Base-by-base conservation (phyloP, 2,329 filamentous ascomycete genomes). In the Pseudogymnoascus sp. region DNA sequence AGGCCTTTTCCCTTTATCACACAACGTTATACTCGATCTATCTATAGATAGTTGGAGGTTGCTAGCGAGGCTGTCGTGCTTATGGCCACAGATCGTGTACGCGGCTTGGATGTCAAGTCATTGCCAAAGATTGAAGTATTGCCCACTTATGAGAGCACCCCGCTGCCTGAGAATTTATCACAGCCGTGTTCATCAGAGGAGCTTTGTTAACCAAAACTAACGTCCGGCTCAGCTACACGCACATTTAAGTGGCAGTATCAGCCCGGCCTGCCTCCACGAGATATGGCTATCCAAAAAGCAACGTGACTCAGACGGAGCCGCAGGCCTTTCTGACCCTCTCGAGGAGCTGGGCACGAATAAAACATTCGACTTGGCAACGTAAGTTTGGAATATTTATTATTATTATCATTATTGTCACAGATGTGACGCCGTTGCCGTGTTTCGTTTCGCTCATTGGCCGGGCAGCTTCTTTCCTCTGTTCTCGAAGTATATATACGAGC, bases 241-340 rank as follows among this genome's bases (percentile, higher is more conserved):
- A 64, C 89, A 94, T 73, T 79, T 94, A 47, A 89, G 85, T 39
- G 89, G 90, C 60, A 91, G 87, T 72, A 90, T 94, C 71, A 87
- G 83, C 69, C 83, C 87, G 33, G 75, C 83, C 68, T 86, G 83
- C 63, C 82, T 94, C 1, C 88, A 91, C 69, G 81, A 89, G 37
- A 84, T 93, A 70, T 94, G 90, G 89, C 67, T 75, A 57, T 72
- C 72, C 60, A 89, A 86, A 70, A 83, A 81, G 62, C 74, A 75
- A 3, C 68, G 70, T 18, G 73, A 80, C 6, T 76, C 79, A 4
- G 70, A 77, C 20, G 80, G 84, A 2, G 71, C 78, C 8, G 12
- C 20, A 8, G 35, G 7, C 12, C 75, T 92, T 1, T 77, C 84
- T 58, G 89, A 94, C 68, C 90, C 90, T 1, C 73, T 89, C 14